phyloP scores from a whole-genome alignment of 768 basidiomycete genomes.

The Russula dissimulans region DNA sequence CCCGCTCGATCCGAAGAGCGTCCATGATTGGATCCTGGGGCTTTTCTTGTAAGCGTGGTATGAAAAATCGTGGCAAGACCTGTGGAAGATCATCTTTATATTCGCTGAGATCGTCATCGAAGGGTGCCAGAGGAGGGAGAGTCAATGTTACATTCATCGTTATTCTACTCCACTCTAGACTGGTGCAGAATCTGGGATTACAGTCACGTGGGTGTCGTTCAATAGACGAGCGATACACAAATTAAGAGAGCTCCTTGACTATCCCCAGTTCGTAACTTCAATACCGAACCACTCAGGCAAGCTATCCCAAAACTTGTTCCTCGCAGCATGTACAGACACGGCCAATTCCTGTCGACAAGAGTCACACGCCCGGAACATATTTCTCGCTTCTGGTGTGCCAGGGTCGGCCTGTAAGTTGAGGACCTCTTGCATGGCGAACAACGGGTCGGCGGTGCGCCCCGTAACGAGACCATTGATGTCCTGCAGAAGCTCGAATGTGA shows the following conservation, averaged over 20 bases:
- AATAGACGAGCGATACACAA: too few species aligned
- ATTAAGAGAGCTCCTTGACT: neutral
- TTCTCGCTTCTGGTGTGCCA: slow-evolving; percentile 5
- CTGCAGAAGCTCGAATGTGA: slow-evolving; percentile 17
- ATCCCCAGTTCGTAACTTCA: slow-evolving; percentile 15
- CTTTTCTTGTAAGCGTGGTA: slow-evolving; percentile 57
- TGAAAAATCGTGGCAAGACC: slow-evolving; percentile 37
- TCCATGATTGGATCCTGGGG: slow-evolving; percentile 77
- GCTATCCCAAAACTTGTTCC: slow-evolving; percentile 16
- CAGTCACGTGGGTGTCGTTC: too few species aligned
- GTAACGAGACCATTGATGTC: slow-evolving; percentile 18
- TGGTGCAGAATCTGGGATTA: too few species aligned
- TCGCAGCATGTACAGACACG: slow-evolving; percentile 12
- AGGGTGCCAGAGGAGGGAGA: neutral
- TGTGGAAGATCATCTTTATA: slow-evolving; percentile 9
- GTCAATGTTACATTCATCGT: neutral
- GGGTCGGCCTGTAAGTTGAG: slow-evolving; percentile 12
- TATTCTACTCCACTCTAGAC: too few species aligned
- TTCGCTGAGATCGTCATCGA: neutral
- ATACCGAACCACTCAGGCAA: slow-evolving; percentile 19
- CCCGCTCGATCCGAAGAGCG: slow-evolving; percentile 30
- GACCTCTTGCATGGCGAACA: slow-evolving; percentile 19
- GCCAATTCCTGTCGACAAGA: slow-evolving; percentile 13
- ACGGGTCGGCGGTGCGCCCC: slow-evolving; percentile 17
- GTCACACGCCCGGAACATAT: slow-evolving; percentile 14